These are phyloP conservation scores for Pythium rhizo-oryzae DNA, from an alignment of 352 stramenopile genomes.

Conservation along the genomic window DNA sequence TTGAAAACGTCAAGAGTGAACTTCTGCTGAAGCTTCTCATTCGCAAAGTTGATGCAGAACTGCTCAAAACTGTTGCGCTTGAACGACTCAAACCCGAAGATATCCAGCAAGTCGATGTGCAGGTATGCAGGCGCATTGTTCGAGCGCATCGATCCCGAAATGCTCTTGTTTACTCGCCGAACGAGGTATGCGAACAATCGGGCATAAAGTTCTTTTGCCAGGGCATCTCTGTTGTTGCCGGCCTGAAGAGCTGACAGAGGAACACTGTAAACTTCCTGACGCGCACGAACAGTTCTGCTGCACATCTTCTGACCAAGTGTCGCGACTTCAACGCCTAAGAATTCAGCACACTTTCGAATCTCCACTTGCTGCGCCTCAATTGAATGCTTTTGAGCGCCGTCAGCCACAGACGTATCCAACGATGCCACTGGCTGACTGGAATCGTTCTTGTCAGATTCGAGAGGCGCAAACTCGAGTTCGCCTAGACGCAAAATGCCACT, in stretches of 20 bases:
- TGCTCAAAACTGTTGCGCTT: constrained; percentile 94
- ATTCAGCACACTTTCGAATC: constrained; percentile 61
- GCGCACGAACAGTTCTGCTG: constrained; percentile 79
- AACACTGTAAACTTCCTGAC: constrained; percentile 84
- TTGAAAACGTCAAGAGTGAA: constrained; percentile 90
- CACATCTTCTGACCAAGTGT: constrained; percentile 73
- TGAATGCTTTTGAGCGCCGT: constrained; percentile 27
- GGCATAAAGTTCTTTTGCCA: constrained; percentile 95
- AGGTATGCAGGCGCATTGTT: constrained; percentile 47
- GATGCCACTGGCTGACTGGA: constrained; percentile 69
- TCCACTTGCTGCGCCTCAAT: constrained; percentile 62
- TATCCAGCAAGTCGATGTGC: constrained; percentile 96
- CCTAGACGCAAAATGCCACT: constrained; percentile 79
- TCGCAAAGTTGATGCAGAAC: constrained; percentile 96
- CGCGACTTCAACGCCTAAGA: constrained; percentile 70
- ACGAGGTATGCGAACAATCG: constrained; percentile 96
- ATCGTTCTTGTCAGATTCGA: constrained; percentile 78
- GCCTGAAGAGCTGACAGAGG: constrained; percentile 73
- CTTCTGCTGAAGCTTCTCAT: constrained; percentile 95
- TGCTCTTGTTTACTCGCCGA: constrained; percentile 80
- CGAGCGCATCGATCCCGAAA: constrained; percentile 51
- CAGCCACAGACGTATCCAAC: constrained; percentile 24
- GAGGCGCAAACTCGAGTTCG: constrained; percentile 80
- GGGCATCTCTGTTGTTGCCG: constrained; percentile 91
- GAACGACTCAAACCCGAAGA: constrained; percentile 98